Percentiles rank a stretch among this genome's conserved stretches.
Evolutionary conservation across 148 eudicot genomes (phyloP).

Genomic region (Rhododendron williamsianum): DNA sequence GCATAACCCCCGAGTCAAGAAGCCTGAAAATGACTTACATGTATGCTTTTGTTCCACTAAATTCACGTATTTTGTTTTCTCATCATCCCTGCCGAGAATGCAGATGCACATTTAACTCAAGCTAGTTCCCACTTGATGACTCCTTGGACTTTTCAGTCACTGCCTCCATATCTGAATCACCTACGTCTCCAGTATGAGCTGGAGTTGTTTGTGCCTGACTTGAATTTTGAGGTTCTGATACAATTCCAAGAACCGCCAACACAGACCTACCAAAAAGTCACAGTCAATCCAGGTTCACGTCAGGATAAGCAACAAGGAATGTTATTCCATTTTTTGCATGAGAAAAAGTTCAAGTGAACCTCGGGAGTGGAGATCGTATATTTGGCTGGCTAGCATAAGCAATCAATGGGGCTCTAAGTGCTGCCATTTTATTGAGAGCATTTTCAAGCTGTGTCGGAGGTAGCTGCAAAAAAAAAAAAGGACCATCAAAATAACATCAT

Average conservation of each 20-base stretch:
- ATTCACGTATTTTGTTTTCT: neutral
- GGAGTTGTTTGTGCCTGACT: conserved; percentile 46
- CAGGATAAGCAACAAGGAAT: neutral
- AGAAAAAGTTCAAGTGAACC: conserved; percentile 29
- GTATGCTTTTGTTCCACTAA: neutral
- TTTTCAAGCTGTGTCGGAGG: conserved; percentile 89
- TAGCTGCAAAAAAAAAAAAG: conserved; percentile 38
- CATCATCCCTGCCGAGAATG: neutral
- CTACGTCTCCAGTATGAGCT: conserved; percentile 36
- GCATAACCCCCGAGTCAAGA: neutral
- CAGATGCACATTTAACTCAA: neutral
- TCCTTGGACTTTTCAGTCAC: conserved; percentile 58
- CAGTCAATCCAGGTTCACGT: neutral
- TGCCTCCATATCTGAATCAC: conserved; percentile 47
- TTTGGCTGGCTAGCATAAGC: conserved; percentile 72
- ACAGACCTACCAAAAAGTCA: conserved; percentile 47
- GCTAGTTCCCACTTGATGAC: conserved; percentile 36
- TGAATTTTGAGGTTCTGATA: conserved; percentile 41
- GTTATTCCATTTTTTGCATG: neutral
- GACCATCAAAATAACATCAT: neutral
- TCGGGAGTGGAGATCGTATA: conserved; percentile 70
- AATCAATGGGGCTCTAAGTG: conserved; percentile 61
- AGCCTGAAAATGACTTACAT: neutral
- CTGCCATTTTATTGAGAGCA: conserved; percentile 68
- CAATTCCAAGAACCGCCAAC: conserved; percentile 67